Base-by-base conservation (phyloP, 1,284 basidiomycete genomes). In the Athelia psychrophila region DNA sequence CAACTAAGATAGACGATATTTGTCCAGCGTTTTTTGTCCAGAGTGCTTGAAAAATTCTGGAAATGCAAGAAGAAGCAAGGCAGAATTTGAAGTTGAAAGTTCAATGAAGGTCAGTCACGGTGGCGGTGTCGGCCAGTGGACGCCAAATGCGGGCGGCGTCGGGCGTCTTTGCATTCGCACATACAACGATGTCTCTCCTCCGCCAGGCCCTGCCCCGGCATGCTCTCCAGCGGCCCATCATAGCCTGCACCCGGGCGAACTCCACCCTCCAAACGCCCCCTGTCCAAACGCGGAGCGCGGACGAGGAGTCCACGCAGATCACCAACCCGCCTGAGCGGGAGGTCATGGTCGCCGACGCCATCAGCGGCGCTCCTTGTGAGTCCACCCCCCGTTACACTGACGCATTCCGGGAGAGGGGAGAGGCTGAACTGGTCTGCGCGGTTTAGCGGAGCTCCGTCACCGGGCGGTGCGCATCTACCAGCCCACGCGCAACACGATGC, bases 401-500 rank as follows among this genome's bases (percentile, higher is more conserved):
- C 12, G 42, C 42, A 44, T 12, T n/a, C n/a, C n/a, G n/a, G n/a
- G 12, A 12, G 33, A 18, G 18, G 12, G 38, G 18, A 18, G 38
- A 19, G 38, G 38, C 38, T 19, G 38, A 42, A 42, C 27, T 38
- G 22, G 56, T 40, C 47, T 40, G 15, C 23, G 19, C 25, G 47
- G 10, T 48, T 3, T 58, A 95, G 93, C 72, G 59, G 88, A 97
- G 69, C 82, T 98, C 55, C 85, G 84, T 56, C 86, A 93, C 66
- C 91, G 96, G 47, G 74, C 83, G 23, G 95, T 98, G 33, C 86
- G 95, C 54, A 95, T 99, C 69, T 99, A 86, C 77, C 90, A 95
- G 66, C 93, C 95, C 1, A 87, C 95, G 20, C 90, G 93, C 60
- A 94, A 93, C 58, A 96, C 95, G 9, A 98, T 96, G 84, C 95